Percentiles rank a stretch among this genome's conserved stretches.
Evolutionary conservation across 2,329 filamentous ascomycete species (phyloP).

Genomic region (Nothophaeocryptopus gaeumannii): DNA sequence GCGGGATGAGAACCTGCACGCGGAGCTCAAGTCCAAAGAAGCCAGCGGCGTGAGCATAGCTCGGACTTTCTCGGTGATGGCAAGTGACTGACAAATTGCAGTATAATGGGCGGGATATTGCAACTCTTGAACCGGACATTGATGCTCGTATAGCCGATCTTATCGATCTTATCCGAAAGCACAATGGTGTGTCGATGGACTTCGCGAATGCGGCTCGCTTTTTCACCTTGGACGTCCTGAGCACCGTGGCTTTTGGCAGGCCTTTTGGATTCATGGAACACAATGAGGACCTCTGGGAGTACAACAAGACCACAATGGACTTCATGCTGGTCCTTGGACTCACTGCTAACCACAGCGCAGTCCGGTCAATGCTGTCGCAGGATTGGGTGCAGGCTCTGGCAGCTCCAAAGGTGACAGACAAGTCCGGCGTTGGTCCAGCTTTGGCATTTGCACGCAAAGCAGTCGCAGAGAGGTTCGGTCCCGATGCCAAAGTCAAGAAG

Average conservation of each 20-base stretch:
- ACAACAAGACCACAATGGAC: constrained; percentile 21
- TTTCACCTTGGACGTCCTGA: constrained; percentile 58
- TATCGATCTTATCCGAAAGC: constrained; percentile 47
- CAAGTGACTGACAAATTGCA: constrained; percentile 24
- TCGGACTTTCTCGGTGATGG: constrained; percentile 1
- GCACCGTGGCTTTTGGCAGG: constrained; percentile 51
- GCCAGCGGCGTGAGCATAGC: constrained; percentile 46
- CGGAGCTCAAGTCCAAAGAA: constrained; percentile 49
- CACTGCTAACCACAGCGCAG: constrained; percentile 22
- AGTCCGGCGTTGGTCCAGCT: constrained; percentile 27
- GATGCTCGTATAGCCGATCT: constrained; percentile 49
- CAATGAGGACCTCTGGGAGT: constrained; percentile 45
- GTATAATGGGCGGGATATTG: constrained; percentile 58
- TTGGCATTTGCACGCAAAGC: constrained; percentile 27
- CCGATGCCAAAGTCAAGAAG: constrained; percentile 30
- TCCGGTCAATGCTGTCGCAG: constrained; percentile 25
- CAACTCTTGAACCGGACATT: constrained; percentile 49
- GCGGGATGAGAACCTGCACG: constrained; percentile 50
- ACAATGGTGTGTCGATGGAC: constrained; percentile 42
- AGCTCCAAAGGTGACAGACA: constrained; percentile 30
- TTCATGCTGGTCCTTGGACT: constrained; percentile 28
- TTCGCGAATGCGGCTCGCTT: constrained; percentile 50
- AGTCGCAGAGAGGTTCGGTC: constrained; percentile 28
- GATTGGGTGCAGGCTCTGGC: constrained; percentile 24
- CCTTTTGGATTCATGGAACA: constrained; percentile 52